Percentiles rank a stretch among this genome's conserved stretches.
phyloP scores from a whole-genome alignment of 2,329 filamentous ascomycete species.

The Pezicula radicicola region DNA sequence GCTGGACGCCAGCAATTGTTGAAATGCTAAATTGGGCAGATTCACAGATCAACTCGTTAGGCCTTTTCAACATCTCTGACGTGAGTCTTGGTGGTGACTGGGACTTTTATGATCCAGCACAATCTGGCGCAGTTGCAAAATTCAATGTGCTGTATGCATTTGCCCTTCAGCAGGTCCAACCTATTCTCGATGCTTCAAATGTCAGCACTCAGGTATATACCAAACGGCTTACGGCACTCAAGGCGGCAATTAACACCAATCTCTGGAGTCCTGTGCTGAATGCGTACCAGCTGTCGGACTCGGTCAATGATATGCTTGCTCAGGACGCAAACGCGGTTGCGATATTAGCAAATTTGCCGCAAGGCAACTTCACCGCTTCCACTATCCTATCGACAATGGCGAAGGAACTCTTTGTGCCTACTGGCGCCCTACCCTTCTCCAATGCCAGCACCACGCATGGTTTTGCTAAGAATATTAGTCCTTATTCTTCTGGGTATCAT shows the following conservation, averaged over 20 bases:
- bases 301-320: constrained; percentile 16
- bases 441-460: constrained; percentile 5
- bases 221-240: constrained; percentile 20
- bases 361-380: constrained; percentile 11
- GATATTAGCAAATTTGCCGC: constrained; percentile 29
- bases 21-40: constrained; percentile 33
- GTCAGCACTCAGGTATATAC: constrained; percentile 19
- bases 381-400: constrained; percentile 16
- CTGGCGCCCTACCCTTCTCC: constrained; percentile 21
- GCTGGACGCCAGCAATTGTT: constrained; percentile 25
- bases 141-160: constrained; percentile 32
- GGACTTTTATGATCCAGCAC: constrained; percentile 32
- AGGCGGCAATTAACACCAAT: constrained; percentile 20
- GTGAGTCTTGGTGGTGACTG: constrained; percentile 29
- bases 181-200: constrained; percentile 19
- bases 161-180: constrained; percentile 23
- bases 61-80: constrained; percentile 26
- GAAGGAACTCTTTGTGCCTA: constrained; percentile 6
- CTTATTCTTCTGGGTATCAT: constrained; percentile 28
- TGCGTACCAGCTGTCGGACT: constrained; percentile 24
- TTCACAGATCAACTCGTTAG: constrained; percentile 21
- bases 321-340: constrained; percentile 31
- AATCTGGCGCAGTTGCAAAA: constrained; percentile 27
- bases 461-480: constrained; percentile 22
- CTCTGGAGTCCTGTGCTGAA: constrained; percentile 24